Conservation (phyloP, 129 eudicot species). For the Chrysanthemum seticuspe region DNA sequence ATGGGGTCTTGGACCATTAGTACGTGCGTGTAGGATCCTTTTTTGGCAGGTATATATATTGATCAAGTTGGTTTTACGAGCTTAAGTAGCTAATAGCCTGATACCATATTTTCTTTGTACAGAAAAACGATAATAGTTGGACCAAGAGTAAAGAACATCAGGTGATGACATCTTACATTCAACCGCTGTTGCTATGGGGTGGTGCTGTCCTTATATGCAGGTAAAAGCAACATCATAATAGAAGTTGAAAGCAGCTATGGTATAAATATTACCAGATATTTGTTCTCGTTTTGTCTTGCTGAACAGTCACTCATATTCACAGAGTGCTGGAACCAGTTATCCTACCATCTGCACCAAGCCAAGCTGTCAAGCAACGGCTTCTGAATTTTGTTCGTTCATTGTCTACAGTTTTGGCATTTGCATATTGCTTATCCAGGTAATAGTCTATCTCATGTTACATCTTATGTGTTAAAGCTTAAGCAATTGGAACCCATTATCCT, state of each 20-base stretch:
- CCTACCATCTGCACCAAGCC: conserved; percentile 74
- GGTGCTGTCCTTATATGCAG: conserved; percentile 82
- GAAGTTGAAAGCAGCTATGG: conserved; percentile 10
- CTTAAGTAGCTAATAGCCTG: conserved; percentile 21
- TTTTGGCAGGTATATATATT: conserved; percentile 50
- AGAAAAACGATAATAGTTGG: conserved; percentile 66
- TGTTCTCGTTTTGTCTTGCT: conserved; percentile 1
- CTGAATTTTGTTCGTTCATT: conserved; percentile 3
- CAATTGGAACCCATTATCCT: background rate
- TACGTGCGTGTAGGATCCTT: conserved; percentile 50
- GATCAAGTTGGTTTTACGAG: conserved; percentile 17
- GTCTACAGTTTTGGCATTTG: conserved; percentile 53
- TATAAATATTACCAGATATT: conserved; percentile 12
- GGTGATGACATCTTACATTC: conserved; percentile 63
- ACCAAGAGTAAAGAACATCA: conserved; percentile 52
- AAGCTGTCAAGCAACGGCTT: conserved; percentile 76
- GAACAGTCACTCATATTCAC: conserved; percentile 31
- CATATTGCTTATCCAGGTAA: conserved; percentile 82
- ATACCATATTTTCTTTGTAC: conserved; percentile 27
- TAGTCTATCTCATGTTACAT: background rate
- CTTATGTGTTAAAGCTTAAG: background rate
- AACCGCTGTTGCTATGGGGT: conserved; percentile 78
- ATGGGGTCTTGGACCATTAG: conserved; percentile 70
- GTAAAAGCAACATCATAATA: conserved; percentile 32
- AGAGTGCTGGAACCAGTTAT: conserved; percentile 75